Evolutionary conservation across 805 yeast genomes (phyloP), one percentile per base, ranked within the genome.

Genomic region (Kregervanrija fluxuum): DNA sequence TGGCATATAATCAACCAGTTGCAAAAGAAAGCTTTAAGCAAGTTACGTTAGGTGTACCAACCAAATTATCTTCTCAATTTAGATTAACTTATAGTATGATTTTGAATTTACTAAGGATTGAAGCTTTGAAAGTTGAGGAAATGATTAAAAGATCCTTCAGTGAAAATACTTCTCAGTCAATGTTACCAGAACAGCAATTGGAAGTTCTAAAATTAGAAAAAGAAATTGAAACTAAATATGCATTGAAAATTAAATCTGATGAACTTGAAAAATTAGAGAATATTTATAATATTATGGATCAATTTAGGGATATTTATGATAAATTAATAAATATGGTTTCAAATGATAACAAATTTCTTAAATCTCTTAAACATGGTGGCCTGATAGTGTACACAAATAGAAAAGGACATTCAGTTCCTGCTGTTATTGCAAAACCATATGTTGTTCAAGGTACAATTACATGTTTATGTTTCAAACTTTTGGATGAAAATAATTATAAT

Each of bases 81-180:
- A 75, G 99, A 60, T 71, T 93, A 59, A 93, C 99, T 0, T 93
- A 93, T 64, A 90, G 85, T 54, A 93, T 93, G 98, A 91, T 90
- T 53, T 72, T 93, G 60, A 93, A 91, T 57, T 66, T 93, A 49
- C 70, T 93, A 52, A 77, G 99, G 60, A 89, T 93, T 46, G 99
- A 93, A 62, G 97, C 98, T 0, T 69, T 93, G 49, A 78, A 84
- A 54, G 98, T 93, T n/a, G 99, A 93, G 60, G 99, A 93, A 61
- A 93, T 93, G 95, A 91, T 93, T 55, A 91, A 90, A 59, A 85
- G 91, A 50, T 89, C 97, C 0, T 93, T 93, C 64, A 79, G 95
- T 65, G 99, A 93, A 60, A 90, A 93, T 57, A 73, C 90, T 0
- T 74, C 90, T 1, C 97, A 91, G 59, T 77, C 88, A 0, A 65